phyloP scores from a whole-genome alignment of 2,329 filamentous ascomycete genomes.

The Chaetomium globosum region DNA sequence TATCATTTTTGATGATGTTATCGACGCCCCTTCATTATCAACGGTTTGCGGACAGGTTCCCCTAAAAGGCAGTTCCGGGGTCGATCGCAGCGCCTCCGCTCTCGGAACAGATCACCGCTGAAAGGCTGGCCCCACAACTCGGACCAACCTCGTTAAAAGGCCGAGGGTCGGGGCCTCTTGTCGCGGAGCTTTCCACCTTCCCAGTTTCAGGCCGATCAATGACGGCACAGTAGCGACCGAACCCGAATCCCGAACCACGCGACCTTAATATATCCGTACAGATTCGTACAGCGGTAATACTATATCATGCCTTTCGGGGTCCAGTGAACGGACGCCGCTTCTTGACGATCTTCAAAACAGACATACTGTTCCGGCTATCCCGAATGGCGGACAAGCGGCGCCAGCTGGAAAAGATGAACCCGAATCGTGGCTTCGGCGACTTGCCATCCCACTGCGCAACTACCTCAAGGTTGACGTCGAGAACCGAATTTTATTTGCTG shows the following conservation, averaged over 20 bases:
- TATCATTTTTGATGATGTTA: no score
- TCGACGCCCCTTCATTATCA: no score
- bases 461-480: slow-evolving; percentile 25
- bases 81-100: background rate
- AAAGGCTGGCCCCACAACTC: background rate
- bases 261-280: background rate
- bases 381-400: background rate
- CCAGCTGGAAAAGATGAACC: background rate
- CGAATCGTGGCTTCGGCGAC: background rate
- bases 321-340: slow-evolving; percentile 16
- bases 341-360: background rate
- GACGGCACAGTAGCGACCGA: background rate
- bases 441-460: background rate
- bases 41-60: background rate
- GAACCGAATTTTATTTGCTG: slow-evolving; percentile 51
- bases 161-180: background rate
- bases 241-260: background rate
- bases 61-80: no score
- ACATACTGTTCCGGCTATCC: background rate
- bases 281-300: background rate
- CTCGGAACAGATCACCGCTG: background rate
- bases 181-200: background rate
- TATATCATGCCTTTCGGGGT: background rate
- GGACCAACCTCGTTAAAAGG: background rate
- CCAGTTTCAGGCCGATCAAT: background rate